These are phyloP conservation scores for Globisporangium lucens DNA, from an alignment of 352 stramenopile genomes.

Conservation along the genomic window DNA sequence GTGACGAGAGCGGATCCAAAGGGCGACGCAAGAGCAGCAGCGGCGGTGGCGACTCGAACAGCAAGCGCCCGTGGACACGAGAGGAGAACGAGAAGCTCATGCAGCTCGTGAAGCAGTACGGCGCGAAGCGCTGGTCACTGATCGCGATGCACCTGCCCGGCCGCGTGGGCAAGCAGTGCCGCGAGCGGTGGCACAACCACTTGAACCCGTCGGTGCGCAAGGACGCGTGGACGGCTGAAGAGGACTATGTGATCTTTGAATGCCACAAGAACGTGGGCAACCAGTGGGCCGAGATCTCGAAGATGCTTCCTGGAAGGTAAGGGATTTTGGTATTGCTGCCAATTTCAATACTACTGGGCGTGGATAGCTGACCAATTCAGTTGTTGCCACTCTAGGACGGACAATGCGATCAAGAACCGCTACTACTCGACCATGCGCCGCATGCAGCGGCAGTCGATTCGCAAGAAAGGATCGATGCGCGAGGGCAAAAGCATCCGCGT, in stretches of 20 bases:
- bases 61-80: slow-evolving; percentile 81
- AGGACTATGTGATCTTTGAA: slow-evolving; percentile 90
- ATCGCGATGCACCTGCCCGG: slow-evolving; percentile 88
- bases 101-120: slow-evolving; percentile 88
- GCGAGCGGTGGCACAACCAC: slow-evolving; percentile 89
- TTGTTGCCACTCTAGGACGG: slow-evolving; percentile 38
- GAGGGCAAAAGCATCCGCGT: slow-evolving; percentile 81
- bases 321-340: not conserved
- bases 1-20: slow-evolving; percentile 43
- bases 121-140: slow-evolving; percentile 86
- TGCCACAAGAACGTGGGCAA: slow-evolving; percentile 91
- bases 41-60: slow-evolving; percentile 55
- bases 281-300: slow-evolving; percentile 91
- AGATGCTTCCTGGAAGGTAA: slow-evolving; percentile 85
- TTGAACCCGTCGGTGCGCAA: slow-evolving; percentile 86
- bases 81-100: slow-evolving; percentile 90
- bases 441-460: slow-evolving; percentile 85
- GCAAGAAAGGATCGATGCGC: slow-evolving; percentile 79
- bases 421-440: slow-evolving; percentile 92
- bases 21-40: slow-evolving; percentile 39
- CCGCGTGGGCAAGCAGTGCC: slow-evolving; percentile 87
- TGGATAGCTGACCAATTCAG: not conserved
- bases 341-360: not conserved
- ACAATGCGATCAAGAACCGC: slow-evolving; percentile 92
- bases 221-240: slow-evolving; percentile 86